These are phyloP conservation scores for Danielia oregonensis DNA, from an alignment of 805 yeast genomes.

Conservation along the genomic window DNA sequence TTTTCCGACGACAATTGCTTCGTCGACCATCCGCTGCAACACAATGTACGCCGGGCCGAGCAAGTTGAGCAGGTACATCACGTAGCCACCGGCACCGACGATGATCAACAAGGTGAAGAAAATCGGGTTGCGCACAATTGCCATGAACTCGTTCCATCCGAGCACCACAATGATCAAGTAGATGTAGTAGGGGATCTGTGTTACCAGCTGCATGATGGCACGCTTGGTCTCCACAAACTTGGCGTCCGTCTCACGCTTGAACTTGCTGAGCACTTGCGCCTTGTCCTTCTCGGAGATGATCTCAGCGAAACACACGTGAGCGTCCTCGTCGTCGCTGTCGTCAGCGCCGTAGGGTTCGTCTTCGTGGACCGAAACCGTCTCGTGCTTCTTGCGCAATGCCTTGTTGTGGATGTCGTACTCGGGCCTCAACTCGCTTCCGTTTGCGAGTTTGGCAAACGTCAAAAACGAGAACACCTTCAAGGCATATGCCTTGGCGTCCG, in stretches of 20 bases:
- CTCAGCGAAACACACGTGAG: slow-evolving; percentile 46
- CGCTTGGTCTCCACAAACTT: slow-evolving; percentile 85
- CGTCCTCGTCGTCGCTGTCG: slow-evolving; percentile 16
- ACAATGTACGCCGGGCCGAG: slow-evolving; percentile 72
- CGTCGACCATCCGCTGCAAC: slow-evolving; percentile 52
- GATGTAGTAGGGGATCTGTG: slow-evolving; percentile 82
- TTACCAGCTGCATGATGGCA: slow-evolving; percentile 69
- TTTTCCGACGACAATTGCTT: slow-evolving; percentile 55
- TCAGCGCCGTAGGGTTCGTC: slow-evolving; percentile 26
- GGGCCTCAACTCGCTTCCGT: slow-evolving; percentile 58
- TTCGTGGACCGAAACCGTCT: slow-evolving; percentile 30
- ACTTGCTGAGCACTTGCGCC: slow-evolving; percentile 50
- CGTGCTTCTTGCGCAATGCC: slow-evolving; percentile 18
- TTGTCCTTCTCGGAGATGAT: slow-evolving; percentile 57
- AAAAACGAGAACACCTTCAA: slow-evolving; percentile 55
- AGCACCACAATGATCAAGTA: slow-evolving; percentile 67
- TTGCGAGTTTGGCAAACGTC: slow-evolving; percentile 49
- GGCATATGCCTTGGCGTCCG: slow-evolving; percentile 56
- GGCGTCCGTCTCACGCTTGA: slow-evolving; percentile 74
- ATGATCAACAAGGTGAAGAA: slow-evolving; percentile 61
- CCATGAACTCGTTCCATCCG: slow-evolving; percentile 96
- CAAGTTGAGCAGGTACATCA: slow-evolving; percentile 66
- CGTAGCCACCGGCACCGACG: slow-evolving; percentile 56
- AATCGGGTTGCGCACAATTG: slow-evolving; percentile 82
- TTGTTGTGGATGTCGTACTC: slow-evolving; percentile 43